phyloP scores from a whole-genome alignment of 805 yeast genomes.

The Isabelozyma pseudorhagii region DNA sequence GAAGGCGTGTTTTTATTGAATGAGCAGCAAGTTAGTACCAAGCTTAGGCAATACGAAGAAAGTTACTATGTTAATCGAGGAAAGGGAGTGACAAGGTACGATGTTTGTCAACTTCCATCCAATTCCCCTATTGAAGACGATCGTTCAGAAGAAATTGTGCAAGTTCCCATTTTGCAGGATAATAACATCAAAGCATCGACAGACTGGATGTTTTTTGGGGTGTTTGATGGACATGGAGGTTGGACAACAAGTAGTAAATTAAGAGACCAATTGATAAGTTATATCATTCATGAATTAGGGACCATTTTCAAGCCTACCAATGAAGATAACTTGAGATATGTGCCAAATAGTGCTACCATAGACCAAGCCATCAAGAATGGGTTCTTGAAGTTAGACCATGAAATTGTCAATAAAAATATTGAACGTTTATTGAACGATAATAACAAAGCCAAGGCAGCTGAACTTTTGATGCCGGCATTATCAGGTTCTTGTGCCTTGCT shows the following conservation, averaged over 20 bases:
- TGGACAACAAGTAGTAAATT: constrained; percentile 89
- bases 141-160: constrained; percentile 76
- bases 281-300: constrained; percentile 75
- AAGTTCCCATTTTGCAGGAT: constrained; percentile 65
- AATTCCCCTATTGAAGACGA: constrained; percentile 96
- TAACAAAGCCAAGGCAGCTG: constrained; percentile 65
- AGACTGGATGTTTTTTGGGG: constrained; percentile 94
- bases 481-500: constrained; percentile 93
- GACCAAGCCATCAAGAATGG: constrained; percentile 82
- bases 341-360: constrained; percentile 66
- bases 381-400: constrained; percentile 79
- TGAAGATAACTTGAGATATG: constrained; percentile 49
- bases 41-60: constrained; percentile 73
- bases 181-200: constrained; percentile 47
- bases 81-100: constrained; percentile 85
- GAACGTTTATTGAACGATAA: constrained; percentile 67
- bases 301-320: constrained; percentile 56
- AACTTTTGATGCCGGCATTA: constrained; percentile 83
- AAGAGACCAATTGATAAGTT: constrained; percentile 71
- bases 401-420: constrained; percentile 74
- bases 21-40: constrained; percentile 68
- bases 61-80: constrained; percentile 78
- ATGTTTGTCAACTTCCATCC: constrained; percentile 83
- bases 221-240: constrained; percentile 97
- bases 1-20: constrained; percentile 55